A percentile compares a stretch with the other conserved stretches of the same genome.
These are phyloP conservation scores for Glomus cerebriforme DNA, from an alignment of 192 early-diverging fungal species.

Conservation along the genomic window DNA sequence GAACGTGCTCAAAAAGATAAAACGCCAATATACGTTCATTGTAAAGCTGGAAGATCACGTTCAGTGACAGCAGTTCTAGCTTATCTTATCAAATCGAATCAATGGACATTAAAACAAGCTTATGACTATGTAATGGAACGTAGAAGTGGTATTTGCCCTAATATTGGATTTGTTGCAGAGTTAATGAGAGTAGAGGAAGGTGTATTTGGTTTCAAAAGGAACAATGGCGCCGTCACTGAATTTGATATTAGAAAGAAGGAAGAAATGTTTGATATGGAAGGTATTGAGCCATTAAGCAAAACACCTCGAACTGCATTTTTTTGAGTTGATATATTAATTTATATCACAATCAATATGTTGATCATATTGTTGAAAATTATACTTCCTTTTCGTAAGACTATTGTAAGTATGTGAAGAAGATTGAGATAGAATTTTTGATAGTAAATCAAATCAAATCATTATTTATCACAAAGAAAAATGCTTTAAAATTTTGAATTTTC, in stretches of 20 bases:
- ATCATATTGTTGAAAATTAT: neutral
- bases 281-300: conserved; percentile 10
- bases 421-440: too few species aligned
- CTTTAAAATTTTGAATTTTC: too few species aligned
- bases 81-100: conserved; percentile 61
- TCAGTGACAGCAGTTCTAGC: conserved; percentile 73
- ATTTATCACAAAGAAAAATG: too few species aligned
- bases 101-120: conserved; percentile 66
- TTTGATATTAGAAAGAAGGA: neutral
- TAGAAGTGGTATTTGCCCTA: conserved; percentile 72
- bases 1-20: conserved; percentile 42
- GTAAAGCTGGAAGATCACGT: conserved; percentile 75
- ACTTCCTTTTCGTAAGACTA: too few species aligned
- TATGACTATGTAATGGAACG: conserved; percentile 65
- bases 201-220: conserved; percentile 47
- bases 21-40: conserved; percentile 71
- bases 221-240: conserved; percentile 22
- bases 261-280: conserved; percentile 5
- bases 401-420: too few species aligned
- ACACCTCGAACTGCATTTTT: conserved; percentile 3
- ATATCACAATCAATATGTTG: neutral
- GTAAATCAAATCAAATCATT: too few species aligned
- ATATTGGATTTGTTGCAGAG: conserved; percentile 77
- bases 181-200: conserved; percentile 69
- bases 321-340: neutral